Percentiles rank a stretch among this genome's conserved stretches.
Evolutionary conservation across 2,329 filamentous ascomycete species (phyloP).

Genomic region (Dothideomycetidae sp.): DNA sequence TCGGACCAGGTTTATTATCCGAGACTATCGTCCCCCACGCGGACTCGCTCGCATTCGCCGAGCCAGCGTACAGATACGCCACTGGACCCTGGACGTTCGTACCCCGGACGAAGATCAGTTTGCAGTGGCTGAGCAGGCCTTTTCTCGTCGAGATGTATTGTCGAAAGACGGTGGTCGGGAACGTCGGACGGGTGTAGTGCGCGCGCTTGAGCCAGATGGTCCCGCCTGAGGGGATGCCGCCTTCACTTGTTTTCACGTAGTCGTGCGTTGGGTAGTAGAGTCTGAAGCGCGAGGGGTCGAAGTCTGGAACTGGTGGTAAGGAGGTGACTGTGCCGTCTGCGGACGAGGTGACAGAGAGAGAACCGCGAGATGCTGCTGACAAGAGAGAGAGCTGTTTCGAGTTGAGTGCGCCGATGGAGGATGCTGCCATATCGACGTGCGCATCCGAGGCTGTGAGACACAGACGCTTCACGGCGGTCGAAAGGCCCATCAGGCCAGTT

Average conservation of each 20-base stretch:
- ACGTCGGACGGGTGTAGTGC: conserved; percentile 56
- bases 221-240: conserved; percentile 41
- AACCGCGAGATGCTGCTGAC: conserved; percentile 43
- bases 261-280: conserved; percentile 68
- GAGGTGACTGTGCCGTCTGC: conserved; percentile 19
- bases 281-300: conserved; percentile 38
- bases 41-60: conserved; percentile 82
- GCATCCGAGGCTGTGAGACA: conserved; percentile 45
- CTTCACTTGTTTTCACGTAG: conserved; percentile 34
- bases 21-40: conserved; percentile 77
- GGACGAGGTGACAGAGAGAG: not conserved
- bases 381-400: conserved; percentile 48
- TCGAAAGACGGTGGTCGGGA: conserved; percentile 57
- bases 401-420: conserved; percentile 68
- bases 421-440: conserved; percentile 61
- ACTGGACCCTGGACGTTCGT: conserved; percentile 22
- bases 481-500: conserved; percentile 63
- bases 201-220: conserved; percentile 66
- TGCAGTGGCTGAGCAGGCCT: conserved; percentile 78
- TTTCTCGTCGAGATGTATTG: conserved; percentile 59
- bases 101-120: conserved; percentile 31
- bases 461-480: conserved; percentile 48
- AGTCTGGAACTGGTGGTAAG: not conserved
- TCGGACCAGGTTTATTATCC: conserved; percentile 40
- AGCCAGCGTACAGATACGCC: conserved; percentile 77